A percentile compares a stretch with the other conserved stretches of the same genome.
phyloP scores from a whole-genome alignment of 2,329 filamentous ascomycete species.

The Acephala macrosclerotiorum region DNA sequence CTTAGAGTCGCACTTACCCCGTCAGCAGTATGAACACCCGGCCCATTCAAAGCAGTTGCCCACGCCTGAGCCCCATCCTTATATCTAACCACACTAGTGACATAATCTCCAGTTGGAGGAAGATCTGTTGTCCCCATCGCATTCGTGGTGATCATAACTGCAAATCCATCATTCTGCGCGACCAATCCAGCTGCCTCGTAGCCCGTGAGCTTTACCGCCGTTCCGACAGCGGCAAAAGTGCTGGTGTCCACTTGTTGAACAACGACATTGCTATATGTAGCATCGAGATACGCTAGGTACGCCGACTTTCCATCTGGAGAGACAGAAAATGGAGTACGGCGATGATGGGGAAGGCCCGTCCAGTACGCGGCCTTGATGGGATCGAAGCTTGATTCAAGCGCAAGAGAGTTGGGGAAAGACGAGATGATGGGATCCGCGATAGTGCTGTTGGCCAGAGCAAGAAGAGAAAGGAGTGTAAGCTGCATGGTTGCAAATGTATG shows the following conservation, averaged over 20 bases:
- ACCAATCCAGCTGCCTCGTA: conserved; percentile 68
- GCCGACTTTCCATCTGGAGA: conserved; percentile 65
- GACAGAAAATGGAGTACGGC: conserved; percentile 67
- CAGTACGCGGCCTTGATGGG: conserved; percentile 67
- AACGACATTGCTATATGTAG: conserved; percentile 61
- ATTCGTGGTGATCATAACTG: conserved; percentile 61
- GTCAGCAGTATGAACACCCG: conserved; percentile 53
- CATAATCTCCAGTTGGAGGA: conserved; percentile 55
- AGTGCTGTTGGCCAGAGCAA: conserved; percentile 31
- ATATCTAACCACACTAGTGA: conserved; percentile 66
- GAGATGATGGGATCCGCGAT: conserved; percentile 34
- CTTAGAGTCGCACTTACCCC: conserved; percentile 25
- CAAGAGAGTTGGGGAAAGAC: conserved; percentile 51
- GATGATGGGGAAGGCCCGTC: conserved; percentile 66
- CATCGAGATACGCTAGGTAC: conserved; percentile 67
- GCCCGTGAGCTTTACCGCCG: conserved; percentile 57
- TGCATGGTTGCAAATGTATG: conserved; percentile 29
- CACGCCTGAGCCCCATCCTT: conserved; percentile 61
- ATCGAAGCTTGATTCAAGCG: conserved; percentile 60
- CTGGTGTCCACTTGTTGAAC: conserved; percentile 62
- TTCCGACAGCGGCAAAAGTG: conserved; percentile 61
- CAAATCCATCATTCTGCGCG: conserved; percentile 68
- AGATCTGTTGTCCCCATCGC: conserved; percentile 58
- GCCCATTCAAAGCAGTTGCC: conserved; percentile 66
- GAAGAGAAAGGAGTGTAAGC: conserved; percentile 34